Percentiles rank a stretch among this genome's conserved stretches.
Evolutionary conservation across 805 yeast species (phyloP).

Genomic region (Sugiyamaella chiloensis): DNA sequence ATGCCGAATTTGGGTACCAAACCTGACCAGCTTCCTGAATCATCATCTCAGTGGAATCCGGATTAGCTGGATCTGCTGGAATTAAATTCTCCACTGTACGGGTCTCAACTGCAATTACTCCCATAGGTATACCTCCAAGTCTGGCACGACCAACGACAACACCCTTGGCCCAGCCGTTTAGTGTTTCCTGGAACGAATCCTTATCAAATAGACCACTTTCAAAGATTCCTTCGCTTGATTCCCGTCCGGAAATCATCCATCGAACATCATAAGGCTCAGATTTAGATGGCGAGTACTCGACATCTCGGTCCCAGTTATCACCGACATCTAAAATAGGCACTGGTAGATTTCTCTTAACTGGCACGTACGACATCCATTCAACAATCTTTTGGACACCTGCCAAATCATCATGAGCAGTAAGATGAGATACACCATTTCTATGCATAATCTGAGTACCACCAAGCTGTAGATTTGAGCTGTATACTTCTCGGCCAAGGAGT

Average conservation of each 20-base stretch:
- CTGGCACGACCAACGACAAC: conserved; percentile 99
- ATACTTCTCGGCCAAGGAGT: conserved; percentile 93
- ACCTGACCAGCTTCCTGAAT: conserved; percentile 98
- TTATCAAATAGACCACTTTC: conserved; percentile 90
- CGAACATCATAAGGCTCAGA: conserved; percentile 84
- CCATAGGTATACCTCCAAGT: conserved; percentile 97
- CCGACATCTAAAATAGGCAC: conserved; percentile 78
- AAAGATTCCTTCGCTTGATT: conserved; percentile 58
- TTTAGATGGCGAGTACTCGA: conserved; percentile 72
- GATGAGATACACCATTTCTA: conserved; percentile 95
- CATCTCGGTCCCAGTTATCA: conserved; percentile 92
- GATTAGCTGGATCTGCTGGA: conserved; percentile 99
- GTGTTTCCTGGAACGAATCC: conserved; percentile 90
- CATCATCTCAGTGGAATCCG: conserved; percentile 82
- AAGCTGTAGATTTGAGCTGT: conserved; percentile 91
- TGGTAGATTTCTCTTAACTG: conserved; percentile 84
- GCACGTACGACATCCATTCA: conserved; percentile 94
- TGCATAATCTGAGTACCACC: conserved; percentile 99
- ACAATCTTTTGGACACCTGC: conserved; percentile 94
- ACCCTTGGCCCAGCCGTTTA: conserved; percentile 98
- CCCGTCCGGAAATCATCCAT: conserved; percentile 88
- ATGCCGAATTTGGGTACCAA: conserved; percentile 99
- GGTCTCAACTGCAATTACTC: conserved; percentile 96
- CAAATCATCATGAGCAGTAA: conserved; percentile 94
- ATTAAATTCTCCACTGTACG: conserved; percentile 80